phyloP scores from a whole-genome alignment of 2,329 filamentous ascomycete species.

The Coleophoma eucalyptorum region DNA sequence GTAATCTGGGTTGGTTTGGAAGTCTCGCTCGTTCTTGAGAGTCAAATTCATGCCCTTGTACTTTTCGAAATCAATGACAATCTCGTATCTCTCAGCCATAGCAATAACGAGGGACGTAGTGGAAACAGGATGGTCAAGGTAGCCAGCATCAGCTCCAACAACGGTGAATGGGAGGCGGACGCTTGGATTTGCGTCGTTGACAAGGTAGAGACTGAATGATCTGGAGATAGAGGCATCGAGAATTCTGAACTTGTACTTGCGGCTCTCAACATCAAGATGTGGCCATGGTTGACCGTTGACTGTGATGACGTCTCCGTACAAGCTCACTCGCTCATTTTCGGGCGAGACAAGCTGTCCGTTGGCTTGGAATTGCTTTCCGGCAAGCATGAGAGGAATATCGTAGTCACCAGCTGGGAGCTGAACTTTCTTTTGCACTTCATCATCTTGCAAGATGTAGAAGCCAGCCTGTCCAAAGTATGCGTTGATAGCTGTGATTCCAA shows the following conservation, averaged over 20 bases:
- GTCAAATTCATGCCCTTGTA: slow-evolving; percentile 45
- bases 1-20: slow-evolving; percentile 44
- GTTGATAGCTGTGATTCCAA: slow-evolving; percentile 43
- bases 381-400: slow-evolving; percentile 48
- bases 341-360: slow-evolving; percentile 46
- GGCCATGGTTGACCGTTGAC: slow-evolving; percentile 58
- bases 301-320: slow-evolving; percentile 55
- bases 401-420: slow-evolving; percentile 45
- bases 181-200: slow-evolving; percentile 10
- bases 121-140: slow-evolving; percentile 40
- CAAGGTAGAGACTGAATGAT: slow-evolving; percentile 13
- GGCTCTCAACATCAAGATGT: slow-evolving; percentile 51
- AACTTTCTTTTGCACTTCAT: slow-evolving; percentile 30
- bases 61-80: slow-evolving; percentile 50
- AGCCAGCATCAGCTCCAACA: slow-evolving; percentile 50
- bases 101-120: slow-evolving; percentile 39
- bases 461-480: slow-evolving; percentile 54
- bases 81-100: slow-evolving; percentile 55
- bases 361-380: slow-evolving; percentile 45
- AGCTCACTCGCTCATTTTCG: slow-evolving; percentile 37
- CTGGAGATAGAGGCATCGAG: slow-evolving; percentile 5
- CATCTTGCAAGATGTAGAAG: slow-evolving; percentile 49
- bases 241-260: slow-evolving; percentile 50
- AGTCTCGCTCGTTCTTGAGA: slow-evolving; percentile 35
- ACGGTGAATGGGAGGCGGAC: slow-evolving; percentile 39